These are phyloP conservation scores for Plectosphaerella plurivora DNA, from an alignment of 2,329 filamentous ascomycete species.

Conservation along the genomic window DNA sequence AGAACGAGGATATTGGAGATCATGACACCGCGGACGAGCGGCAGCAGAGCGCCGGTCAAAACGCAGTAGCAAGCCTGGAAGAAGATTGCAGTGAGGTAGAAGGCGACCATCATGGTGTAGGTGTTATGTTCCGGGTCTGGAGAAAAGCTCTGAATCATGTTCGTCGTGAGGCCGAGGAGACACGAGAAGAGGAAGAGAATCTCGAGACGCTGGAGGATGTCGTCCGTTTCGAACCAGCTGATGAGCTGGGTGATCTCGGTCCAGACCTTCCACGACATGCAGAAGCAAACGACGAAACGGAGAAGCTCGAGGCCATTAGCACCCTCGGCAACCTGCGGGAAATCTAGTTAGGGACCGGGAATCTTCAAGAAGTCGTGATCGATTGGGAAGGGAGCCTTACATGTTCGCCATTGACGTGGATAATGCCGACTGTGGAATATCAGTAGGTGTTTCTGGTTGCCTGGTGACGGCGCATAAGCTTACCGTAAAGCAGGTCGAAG, in stretches of 20 bases:
- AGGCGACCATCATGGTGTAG: conserved; percentile 54
- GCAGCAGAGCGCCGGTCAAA: conserved; percentile 42
- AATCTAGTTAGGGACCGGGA: background rate
- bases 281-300: conserved; percentile 56
- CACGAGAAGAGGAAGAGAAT: conserved; percentile 58
- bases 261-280: conserved; percentile 62
- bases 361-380: background rate
- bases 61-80: conserved; percentile 45
- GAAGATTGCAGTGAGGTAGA: conserved; percentile 55
- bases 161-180: conserved; percentile 59
- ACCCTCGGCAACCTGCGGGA: conserved; percentile 41
- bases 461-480: conserved; percentile 3
- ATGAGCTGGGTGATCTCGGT: conserved; percentile 52
- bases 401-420: conserved; percentile 59
- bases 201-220: conserved; percentile 53
- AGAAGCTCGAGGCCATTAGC: conserved; percentile 51
- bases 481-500: conserved; percentile 55
- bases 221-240: conserved; percentile 59
- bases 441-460: background rate
- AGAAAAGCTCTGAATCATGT: conserved; percentile 53
- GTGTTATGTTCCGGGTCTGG: conserved; percentile 38
- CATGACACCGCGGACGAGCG: conserved; percentile 56
- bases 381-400: background rate
- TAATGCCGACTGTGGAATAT: conserved; percentile 45
- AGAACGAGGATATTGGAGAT: conserved; percentile 38